Percentiles rank a stretch among this genome's conserved stretches.
phyloP scores from a whole-genome alignment of 202 grass and related monocot genomes.

The Eragrostis tef region DNA sequence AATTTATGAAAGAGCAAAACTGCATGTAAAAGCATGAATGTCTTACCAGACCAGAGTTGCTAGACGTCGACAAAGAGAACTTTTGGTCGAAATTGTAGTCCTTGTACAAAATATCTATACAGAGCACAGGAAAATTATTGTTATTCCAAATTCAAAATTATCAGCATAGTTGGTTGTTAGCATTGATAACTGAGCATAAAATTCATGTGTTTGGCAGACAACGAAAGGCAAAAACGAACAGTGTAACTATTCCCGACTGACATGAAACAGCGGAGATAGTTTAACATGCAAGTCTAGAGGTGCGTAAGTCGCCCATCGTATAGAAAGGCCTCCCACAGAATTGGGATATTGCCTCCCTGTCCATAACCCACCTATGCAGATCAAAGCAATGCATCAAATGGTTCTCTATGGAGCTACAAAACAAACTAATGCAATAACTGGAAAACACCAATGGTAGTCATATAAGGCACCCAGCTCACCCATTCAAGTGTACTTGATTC shows the following conservation, averaged over 20 bases:
- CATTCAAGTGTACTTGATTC: not conserved
- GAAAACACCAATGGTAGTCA: not conserved
- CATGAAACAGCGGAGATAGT: not conserved
- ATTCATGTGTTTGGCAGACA: not conserved
- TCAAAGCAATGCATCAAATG: not conserved
- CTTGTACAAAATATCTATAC: constrained; percentile 82
- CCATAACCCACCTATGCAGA: too few species aligned
- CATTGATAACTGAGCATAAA: not conserved
- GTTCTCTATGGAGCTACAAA: not conserved
- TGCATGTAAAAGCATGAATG: not conserved
- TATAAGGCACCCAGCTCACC: not conserved
- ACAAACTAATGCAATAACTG: not conserved
- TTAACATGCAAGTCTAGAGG: too few species aligned
- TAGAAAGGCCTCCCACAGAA: too few species aligned
- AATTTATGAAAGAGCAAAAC: constrained; percentile 8
- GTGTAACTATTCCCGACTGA: not conserved
- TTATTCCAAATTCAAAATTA: too few species aligned
- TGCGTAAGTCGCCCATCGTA: too few species aligned
- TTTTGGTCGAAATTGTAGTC: constrained; percentile 94
- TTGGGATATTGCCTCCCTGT: too few species aligned
- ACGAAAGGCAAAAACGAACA: not conserved
- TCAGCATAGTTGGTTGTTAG: constrained; percentile 8
- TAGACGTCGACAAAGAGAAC: constrained; percentile 61
- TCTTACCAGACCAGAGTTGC: constrained; percentile 66
- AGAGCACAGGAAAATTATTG: not conserved